These are phyloP conservation scores for Ophiostoma ulmi DNA, from an alignment of 2,329 filamentous ascomycete genomes.

Conservation along the genomic window DNA sequence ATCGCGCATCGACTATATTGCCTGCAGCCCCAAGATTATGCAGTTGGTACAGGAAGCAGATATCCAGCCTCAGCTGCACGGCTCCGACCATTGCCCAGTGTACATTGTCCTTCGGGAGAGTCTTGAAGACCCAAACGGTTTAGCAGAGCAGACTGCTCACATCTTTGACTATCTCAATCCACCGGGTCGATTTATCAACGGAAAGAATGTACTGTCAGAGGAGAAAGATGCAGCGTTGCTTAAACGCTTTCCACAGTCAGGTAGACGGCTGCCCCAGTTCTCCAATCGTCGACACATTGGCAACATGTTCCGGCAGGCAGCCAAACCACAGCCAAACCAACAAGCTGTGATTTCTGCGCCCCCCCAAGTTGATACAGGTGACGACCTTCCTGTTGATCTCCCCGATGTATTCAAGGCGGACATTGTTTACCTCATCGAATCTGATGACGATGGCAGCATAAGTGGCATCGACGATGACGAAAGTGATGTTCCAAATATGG, in stretches of 20 bases:
- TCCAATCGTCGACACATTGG: conserved; percentile 77
- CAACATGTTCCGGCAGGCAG: conserved; percentile 67
- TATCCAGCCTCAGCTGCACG: conserved; percentile 90
- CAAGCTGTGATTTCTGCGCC: neutral
- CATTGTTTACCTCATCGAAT: conserved; percentile 10
- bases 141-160: conserved; percentile 42
- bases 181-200: conserved; percentile 62
- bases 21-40: conserved; percentile 74
- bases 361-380: neutral
- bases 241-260: conserved; percentile 64
- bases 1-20: conserved; percentile 85
- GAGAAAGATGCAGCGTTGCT: conserved; percentile 15
- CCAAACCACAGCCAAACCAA: neutral
- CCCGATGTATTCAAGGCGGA: conserved; percentile 22
- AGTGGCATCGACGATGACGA: conserved; percentile 18
- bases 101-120: conserved; percentile 67
- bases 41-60: conserved; percentile 63
- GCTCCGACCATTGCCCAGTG: conserved; percentile 94
- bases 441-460: conserved; percentile 13
- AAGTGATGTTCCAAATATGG: neutral
- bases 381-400: neutral
- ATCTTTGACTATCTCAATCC: conserved; percentile 75
- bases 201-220: conserved; percentile 32
- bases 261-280: conserved; percentile 81
- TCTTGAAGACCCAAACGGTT: conserved; percentile 43